Evolutionary conservation across 176 grass and related monocot species (phyloP), one percentile per base, ranked within the genome.

Genomic region (Avena atlantica): DNA sequence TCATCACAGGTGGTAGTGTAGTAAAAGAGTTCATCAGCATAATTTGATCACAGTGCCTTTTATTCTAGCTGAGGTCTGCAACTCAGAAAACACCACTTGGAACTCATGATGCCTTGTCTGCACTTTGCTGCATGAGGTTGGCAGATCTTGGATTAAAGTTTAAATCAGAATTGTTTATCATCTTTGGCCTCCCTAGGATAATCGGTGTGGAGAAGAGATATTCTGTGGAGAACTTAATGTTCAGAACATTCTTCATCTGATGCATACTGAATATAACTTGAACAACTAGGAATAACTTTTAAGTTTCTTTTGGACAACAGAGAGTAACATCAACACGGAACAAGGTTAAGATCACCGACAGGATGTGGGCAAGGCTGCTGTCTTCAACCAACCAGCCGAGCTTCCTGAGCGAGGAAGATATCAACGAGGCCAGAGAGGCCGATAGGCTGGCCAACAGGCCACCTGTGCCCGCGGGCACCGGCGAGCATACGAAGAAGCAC

Each of bases 311-410:
- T 40, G 91, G 67, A 49, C 73, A 69, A 74, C 91, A 92, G 94
- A 92, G 91, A 63, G 92, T 96, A 3, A 96, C 94, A 55, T 90
- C 90, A 44, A 96, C 92, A 3, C 63, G 92, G 59, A 96, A 91
- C 74, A 91, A 93, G 74, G 94, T 96, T 23, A 89, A 87, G 66
- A 90, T 93, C 78, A 96, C 94, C 10, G 94, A 96, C 73, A 86
- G 94, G 49, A 96, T 96, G 91, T 96, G 94, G 91, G 94, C 94
- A 36, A 93, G 94, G 61, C 70, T 96, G 15, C 49, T 96, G 34
- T 96, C 94, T 20, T 96, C 94, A 12, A 96, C 94, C 8, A 96
- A 92, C 88, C 94, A 96, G 78, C 94, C 94, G 3, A 96, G 91
- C 80, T 96, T 96, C 83, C 82, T 96, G 73, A 90, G 94, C 72